A percentile compares a stretch with the other conserved stretches of the same genome.
Evolutionary conservation across 2,329 filamentous ascomycete species (phyloP).

Genomic region (Fusarium xylarioides): DNA sequence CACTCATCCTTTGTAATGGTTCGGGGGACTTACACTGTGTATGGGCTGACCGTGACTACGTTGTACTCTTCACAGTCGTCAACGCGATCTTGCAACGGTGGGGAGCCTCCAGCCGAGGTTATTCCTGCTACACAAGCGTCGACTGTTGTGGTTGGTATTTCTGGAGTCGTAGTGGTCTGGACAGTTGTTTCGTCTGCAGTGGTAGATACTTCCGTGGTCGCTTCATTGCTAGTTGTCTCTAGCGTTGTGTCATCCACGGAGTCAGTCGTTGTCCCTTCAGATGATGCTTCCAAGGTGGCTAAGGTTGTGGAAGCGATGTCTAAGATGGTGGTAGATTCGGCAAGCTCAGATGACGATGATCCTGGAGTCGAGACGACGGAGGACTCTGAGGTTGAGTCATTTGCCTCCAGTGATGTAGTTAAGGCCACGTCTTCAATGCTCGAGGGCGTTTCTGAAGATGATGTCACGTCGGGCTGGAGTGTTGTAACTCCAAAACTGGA

Average conservation of each 20-base stretch:
- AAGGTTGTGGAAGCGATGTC: rapidly evolving
- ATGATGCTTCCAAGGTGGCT: rapidly evolving
- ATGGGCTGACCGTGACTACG: background rate
- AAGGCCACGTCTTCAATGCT: background rate
- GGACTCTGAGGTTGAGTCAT: rapidly evolving
- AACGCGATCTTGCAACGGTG: background rate
- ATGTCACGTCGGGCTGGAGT: rapidly evolving
- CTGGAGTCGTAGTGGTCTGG: background rate
- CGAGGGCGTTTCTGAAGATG: background rate
- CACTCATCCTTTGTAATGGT: no score
- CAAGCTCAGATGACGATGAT: background rate
- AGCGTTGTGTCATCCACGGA: background rate
- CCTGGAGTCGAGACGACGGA: rapidly evolving
- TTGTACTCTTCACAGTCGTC: background rate
- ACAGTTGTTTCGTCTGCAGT: background rate
- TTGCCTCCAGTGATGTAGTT: background rate
- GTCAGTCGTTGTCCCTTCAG: rapidly evolving
- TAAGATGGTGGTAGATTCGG: background rate
- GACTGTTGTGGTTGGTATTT: background rate
- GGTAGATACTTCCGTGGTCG: no score
- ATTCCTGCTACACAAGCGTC: background rate
- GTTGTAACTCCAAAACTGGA: background rate
- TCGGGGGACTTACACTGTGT: background rate
- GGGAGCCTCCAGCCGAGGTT: rapidly evolving
- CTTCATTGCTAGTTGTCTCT: background rate